Base-by-base conservation (phyloP, 176 grass and related monocot species). In the Oryza longistaminata region DNA sequence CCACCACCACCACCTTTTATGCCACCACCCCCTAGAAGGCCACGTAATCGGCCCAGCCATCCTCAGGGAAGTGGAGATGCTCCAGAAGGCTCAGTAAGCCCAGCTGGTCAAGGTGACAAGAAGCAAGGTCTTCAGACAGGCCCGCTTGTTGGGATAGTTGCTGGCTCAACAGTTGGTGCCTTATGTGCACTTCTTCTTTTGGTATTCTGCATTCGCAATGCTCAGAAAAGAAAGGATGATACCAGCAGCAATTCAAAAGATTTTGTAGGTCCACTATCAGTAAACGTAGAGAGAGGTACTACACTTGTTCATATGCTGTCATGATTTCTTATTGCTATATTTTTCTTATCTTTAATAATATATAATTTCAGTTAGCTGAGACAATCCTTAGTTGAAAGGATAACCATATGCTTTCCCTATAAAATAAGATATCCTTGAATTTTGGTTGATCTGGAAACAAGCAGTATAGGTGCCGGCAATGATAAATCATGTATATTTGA, bases 1-100 rank as follows among this genome's bases (percentile, higher is more conserved):
- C 92, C 97, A 9, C 92, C 93, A 6, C 93, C 92, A 46, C 97
- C 93, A 37, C 96, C 96, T 84, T 92, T 88, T 80, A 88, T 83
- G 77, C 77, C 93, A 64, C 86, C 93, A 13, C 93, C 96, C 21
- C 90, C 97, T 70, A 77, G 70, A 80, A 94, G 44, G 78, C 92
- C 90, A 70, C 78, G 9, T 58, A 89, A 80, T 66, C 83, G 21
- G 77, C 77, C 66, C 64, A 86, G 72, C 70, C 75, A 68, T 64
- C 55, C 90, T 58, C 81, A 53, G 70, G 82, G 65, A 66, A 82
- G 64, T 58, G 82, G 70, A 82, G 71, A 89, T 83, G 78, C 79
- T 85, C 89, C 89, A 61, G 75, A 88, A 27, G 76, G 64, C 9
- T 88, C 87, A 49, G 79, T 77, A 35, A 90, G 49, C 44, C 29